These are phyloP conservation scores for Purshia tridentata DNA, from an alignment of 306 rosid genomes.

Conservation along the genomic window DNA sequence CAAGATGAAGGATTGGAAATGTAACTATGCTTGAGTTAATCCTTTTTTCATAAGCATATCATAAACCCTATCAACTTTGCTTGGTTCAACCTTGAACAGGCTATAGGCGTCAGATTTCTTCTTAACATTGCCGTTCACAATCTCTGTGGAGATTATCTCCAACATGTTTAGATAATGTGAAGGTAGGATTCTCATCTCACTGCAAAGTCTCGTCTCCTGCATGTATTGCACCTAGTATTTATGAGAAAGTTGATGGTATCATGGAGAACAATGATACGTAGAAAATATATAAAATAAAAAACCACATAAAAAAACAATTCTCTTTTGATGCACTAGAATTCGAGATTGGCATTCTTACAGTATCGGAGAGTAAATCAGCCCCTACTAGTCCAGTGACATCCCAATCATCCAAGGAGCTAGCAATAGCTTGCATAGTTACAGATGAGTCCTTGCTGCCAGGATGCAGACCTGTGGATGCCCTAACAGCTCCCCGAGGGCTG, in stretches of 20 bases:
- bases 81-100: constrained; percentile 64
- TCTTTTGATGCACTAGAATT: too few relatives aligned
- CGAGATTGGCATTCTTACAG: constrained; percentile 42
- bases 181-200: constrained; percentile 69
- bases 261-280: constrained; percentile 14
- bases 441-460: constrained; percentile 39
- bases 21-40: constrained; percentile 29
- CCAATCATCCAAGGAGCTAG: constrained; percentile 60
- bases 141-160: constrained; percentile 50
- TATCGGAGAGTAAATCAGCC: constrained; percentile 64
- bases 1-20: neutral
- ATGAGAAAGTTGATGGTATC: constrained; percentile 7
- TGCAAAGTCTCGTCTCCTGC: constrained; percentile 76
- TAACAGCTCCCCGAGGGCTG: constrained; percentile 39
- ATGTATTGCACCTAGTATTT: neutral
- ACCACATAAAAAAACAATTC: neutral
- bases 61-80: constrained; percentile 74
- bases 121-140: constrained; percentile 54
- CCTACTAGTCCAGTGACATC: constrained; percentile 63
- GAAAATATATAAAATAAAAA: too few relatives aligned
- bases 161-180: constrained; percentile 68
- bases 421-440: constrained; percentile 31
- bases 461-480: constrained; percentile 41
- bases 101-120: constrained; percentile 64
- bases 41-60: constrained; percentile 71